Evolutionary conservation across 495 filamentous ascomycete species (phyloP).

Genomic region (Aspergillus homomorphus): DNA sequence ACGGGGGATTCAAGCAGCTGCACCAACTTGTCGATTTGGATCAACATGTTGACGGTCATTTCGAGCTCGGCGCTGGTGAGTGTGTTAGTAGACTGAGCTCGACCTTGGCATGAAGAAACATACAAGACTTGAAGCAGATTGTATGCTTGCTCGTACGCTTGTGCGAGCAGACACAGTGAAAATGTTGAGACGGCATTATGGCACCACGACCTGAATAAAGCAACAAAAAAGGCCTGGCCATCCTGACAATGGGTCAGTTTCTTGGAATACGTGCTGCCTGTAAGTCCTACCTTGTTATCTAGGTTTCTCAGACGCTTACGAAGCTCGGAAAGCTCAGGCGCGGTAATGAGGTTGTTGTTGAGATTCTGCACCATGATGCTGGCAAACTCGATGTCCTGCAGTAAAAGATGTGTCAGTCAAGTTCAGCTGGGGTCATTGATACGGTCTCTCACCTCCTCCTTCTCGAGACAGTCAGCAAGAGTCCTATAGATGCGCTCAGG

Average conservation of each 20-base stretch:
- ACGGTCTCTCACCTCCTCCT: slow-evolving; percentile 65
- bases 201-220: slow-evolving; percentile 95
- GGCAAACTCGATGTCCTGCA: slow-evolving; percentile 86
- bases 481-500: slow-evolving; percentile 96
- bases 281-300: slow-evolving; percentile 65
- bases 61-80: slow-evolving; percentile 81
- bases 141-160: slow-evolving; percentile 98
- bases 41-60: slow-evolving; percentile 98
- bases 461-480: slow-evolving; percentile 93
- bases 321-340: slow-evolving; percentile 87
- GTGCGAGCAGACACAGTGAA: slow-evolving; percentile 89
- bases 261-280: not conserved
- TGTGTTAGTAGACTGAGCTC: slow-evolving; percentile 35
- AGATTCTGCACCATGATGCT: slow-evolving; percentile 99
- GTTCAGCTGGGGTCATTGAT: not conserved
- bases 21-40: slow-evolving; percentile 98
- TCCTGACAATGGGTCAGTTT: slow-evolving; percentile 53
- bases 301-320: slow-evolving; percentile 86
- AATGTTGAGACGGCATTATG: slow-evolving; percentile 98
- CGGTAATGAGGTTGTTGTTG: slow-evolving; percentile 98
- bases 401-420: slow-evolving; percentile 11
- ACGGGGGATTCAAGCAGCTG: slow-evolving; percentile 97
- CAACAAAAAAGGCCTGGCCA: slow-evolving; percentile 91
- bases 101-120: not conserved
- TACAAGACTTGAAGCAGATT: slow-evolving; percentile 96